Percentiles rank a stretch among this genome's conserved stretches.
phyloP scores from a whole-genome alignment of 2,329 filamentous ascomycete species.

The Plenodomus biglobosus region DNA sequence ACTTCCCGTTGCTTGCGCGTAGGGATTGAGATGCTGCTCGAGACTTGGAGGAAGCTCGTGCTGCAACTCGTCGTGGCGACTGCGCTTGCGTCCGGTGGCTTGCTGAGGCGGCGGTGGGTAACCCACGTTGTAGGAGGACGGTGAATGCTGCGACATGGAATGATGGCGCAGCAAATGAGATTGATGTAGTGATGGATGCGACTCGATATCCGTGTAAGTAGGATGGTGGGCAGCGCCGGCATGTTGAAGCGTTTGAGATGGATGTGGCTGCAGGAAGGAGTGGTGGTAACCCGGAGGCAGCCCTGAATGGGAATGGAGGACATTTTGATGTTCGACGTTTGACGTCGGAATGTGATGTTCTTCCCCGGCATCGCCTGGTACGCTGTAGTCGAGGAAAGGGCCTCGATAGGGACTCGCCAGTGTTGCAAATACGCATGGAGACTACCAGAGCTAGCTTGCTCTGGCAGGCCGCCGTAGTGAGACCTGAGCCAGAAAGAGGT shows the following conservation, averaged over 20 bases:
- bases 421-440: constrained; percentile 54
- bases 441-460: constrained; percentile 54
- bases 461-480: constrained; percentile 51
- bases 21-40: constrained; percentile 44
- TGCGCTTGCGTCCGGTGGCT: constrained; percentile 46
- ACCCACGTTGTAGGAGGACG: constrained; percentile 42
- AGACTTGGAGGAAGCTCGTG: constrained; percentile 44
- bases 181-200: constrained; percentile 40
- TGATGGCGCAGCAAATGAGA: constrained; percentile 39
- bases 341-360: constrained; percentile 45
- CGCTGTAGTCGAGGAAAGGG: constrained; percentile 51
- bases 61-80: constrained; percentile 45
- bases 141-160: constrained; percentile 43
- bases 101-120: constrained; percentile 37
- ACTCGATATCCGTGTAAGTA: constrained; percentile 46
- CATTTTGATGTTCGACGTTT: constrained; percentile 47
- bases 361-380: constrained; percentile 48
- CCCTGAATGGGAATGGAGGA: constrained; percentile 44
- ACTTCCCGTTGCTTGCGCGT: constrained; percentile 42
- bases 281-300: constrained; percentile 40
- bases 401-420: constrained; percentile 53
- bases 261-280: constrained; percentile 43
- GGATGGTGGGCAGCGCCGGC: constrained; percentile 38
- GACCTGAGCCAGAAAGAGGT: constrained; percentile 48
- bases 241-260: constrained; percentile 44